phyloP scores from a whole-genome alignment of 163 green algal genomes.

The Volvox carteri region DNA sequence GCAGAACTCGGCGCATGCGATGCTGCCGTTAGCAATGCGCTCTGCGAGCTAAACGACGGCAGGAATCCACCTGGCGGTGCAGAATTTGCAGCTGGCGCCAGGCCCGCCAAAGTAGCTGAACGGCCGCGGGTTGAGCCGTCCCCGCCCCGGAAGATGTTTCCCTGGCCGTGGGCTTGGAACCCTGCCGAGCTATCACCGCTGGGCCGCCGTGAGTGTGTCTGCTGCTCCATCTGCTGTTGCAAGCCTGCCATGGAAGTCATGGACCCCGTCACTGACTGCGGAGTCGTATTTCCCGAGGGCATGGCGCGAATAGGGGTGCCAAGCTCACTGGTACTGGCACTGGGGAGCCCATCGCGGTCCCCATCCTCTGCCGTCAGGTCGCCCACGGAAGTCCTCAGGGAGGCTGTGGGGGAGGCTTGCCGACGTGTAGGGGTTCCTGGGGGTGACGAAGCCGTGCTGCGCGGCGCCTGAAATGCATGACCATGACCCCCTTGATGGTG shows the following conservation, averaged over 20 bases:
- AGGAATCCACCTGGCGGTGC: background rate
- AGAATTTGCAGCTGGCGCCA: background rate
- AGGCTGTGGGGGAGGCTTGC: constrained; percentile 23
- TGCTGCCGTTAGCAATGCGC: background rate
- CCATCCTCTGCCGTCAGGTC: constrained; percentile 9
- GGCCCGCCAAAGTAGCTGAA: background rate
- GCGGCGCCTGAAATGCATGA: background rate
- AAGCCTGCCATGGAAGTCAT: background rate
- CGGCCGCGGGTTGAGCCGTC: background rate
- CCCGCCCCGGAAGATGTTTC: background rate
- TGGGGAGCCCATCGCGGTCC: background rate
- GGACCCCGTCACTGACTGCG: background rate
- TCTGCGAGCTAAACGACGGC: background rate
- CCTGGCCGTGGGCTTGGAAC: background rate
- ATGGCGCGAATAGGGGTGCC: background rate
- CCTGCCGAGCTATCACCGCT: background rate
- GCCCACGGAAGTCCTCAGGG: background rate
- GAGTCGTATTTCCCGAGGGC: background rate
- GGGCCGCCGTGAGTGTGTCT: background rate
- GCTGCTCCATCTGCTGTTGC: constrained; percentile 36
- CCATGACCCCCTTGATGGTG: background rate
- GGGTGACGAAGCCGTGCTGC: constrained; percentile 39
- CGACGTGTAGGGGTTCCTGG: background rate
- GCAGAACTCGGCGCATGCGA: background rate
- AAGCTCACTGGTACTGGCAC: background rate